A percentile compares a stretch with the other conserved stretches of the same genome.
Evolutionary conservation across 73 alveolate species (phyloP).

Genomic region (Paramecium biaurelia): DNA sequence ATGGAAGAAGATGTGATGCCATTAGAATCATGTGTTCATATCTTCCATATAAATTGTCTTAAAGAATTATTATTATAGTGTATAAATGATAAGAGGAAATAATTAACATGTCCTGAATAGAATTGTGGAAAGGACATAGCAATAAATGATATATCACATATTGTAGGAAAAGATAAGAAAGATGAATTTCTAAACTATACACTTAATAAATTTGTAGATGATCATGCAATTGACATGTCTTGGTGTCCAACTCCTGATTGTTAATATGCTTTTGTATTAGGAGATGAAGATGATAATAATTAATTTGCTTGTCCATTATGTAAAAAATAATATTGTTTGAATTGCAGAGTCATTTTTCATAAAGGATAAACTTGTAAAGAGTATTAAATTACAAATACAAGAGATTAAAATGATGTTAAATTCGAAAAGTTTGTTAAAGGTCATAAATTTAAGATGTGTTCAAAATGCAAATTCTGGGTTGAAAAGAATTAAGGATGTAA

Average conservation of each 20-base stretch:
- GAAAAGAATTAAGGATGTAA: conserved; percentile 67
- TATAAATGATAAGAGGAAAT: conserved; percentile 49
- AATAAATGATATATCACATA: conserved; percentile 7
- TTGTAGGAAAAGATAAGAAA: conserved; percentile 55
- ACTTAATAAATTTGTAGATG: conserved; percentile 50
- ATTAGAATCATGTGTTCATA: conserved; percentile 66
- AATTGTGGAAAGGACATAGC: conserved; percentile 58
- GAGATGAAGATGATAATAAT: conserved; percentile 52
- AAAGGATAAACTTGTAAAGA: conserved; percentile 65
- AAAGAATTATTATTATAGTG: not conserved
- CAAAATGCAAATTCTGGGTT: conserved; percentile 62
- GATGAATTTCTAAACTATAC: conserved; percentile 51
- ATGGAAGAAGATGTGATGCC: conserved; percentile 58
- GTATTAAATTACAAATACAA: conserved; percentile 51
- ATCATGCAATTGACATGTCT: conserved; percentile 64
- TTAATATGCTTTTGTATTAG: conserved; percentile 63
- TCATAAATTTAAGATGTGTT: conserved; percentile 62
- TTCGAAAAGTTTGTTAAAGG: conserved; percentile 67
- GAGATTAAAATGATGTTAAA: conserved; percentile 35
- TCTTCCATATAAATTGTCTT: conserved; percentile 67
- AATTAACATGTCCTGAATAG: conserved; percentile 62
- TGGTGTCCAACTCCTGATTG: conserved; percentile 75
- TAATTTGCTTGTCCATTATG: conserved; percentile 67
- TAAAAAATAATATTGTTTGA: conserved; percentile 69
- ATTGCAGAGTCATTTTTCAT: conserved; percentile 71